phyloP scores from a whole-genome alignment of 2,329 filamentous ascomycete species.

The Pyrenophora graminea region DNA sequence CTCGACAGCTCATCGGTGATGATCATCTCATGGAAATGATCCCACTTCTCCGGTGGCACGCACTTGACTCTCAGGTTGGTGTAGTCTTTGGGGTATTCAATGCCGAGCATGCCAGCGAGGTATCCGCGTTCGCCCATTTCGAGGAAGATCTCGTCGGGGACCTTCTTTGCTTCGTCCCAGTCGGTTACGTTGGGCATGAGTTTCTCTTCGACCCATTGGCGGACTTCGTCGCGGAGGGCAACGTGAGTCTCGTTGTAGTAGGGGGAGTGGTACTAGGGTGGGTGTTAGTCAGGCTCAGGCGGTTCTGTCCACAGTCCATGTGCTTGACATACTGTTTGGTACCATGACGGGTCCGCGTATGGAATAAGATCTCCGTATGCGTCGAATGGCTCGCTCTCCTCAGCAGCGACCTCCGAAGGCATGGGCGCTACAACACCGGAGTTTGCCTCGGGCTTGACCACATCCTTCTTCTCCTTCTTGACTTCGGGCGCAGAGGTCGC shows the following conservation, averaged over 20 bases:
- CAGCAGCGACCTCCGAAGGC: conserved; percentile 47
- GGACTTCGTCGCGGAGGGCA: conserved; percentile 85
- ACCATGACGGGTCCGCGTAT: conserved; percentile 92
- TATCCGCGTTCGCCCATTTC: conserved; percentile 73
- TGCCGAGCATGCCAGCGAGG: conserved; percentile 74
- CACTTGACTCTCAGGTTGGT: conserved; percentile 72
- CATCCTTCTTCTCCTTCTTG: conserved; percentile 52
- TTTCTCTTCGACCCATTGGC: conserved; percentile 86
- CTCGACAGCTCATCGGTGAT: conserved; percentile 93
- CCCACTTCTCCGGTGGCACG: conserved; percentile 88
- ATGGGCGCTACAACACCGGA: conserved; percentile 55
- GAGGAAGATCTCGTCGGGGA: conserved; percentile 89
- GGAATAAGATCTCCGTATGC: conserved; percentile 85
- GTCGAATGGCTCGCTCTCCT: conserved; percentile 75
- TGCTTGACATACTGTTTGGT: conserved; percentile 75
- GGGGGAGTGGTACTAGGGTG: conserved; percentile 80
- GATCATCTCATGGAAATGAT: conserved; percentile 97
- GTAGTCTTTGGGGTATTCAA: conserved; percentile 70
- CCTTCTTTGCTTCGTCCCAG: conserved; percentile 94
- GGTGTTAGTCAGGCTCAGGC: conserved; percentile 8
- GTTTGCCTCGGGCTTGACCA: conserved; percentile 63
- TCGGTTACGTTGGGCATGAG: conserved; percentile 91
- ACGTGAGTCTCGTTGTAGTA: conserved; percentile 96
- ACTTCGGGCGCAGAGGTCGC: conserved; percentile 53
- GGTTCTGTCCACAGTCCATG: neutral